Evolutionary conservation across 768 basidiomycete species (phyloP).

Genomic region (Pholiota microspora): DNA sequence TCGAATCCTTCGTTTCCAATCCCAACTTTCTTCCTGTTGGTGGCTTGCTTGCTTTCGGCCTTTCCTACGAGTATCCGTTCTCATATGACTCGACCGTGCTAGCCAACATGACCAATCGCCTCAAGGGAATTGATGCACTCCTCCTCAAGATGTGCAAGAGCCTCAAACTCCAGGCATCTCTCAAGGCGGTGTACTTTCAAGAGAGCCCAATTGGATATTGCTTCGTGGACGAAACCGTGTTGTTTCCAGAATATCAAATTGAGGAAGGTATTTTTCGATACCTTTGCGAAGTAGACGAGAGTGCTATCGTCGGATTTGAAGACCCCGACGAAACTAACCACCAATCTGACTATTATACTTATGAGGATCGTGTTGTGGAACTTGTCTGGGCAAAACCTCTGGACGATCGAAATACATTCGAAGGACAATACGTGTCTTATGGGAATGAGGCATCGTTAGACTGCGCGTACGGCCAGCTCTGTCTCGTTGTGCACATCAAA

Average conservation of each 20-base stretch:
- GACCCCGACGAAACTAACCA: too few relatives aligned
- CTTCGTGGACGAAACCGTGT: too few relatives aligned
- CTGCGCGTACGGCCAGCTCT: background rate
- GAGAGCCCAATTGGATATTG: background rate
- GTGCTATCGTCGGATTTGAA: too few relatives aligned
- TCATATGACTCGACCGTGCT: slow-evolving; percentile 7
- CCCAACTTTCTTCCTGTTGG: slow-evolving; percentile 27
- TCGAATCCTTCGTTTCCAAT: slow-evolving; percentile 21
- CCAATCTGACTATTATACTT: too few relatives aligned
- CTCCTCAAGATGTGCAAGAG: slow-evolving; percentile 18
- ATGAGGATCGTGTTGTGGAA: background rate
- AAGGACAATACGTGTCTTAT: background rate
- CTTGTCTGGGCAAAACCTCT: background rate
- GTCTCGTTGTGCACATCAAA: background rate
- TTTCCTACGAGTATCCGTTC: slow-evolving; percentile 33
- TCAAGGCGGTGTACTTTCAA: background rate
- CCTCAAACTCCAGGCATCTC: slow-evolving; percentile 3
- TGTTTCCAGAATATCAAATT: too few relatives aligned
- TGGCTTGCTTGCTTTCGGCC: slow-evolving; percentile 32
- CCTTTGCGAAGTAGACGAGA: too few relatives aligned
- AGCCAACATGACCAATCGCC: slow-evolving; percentile 12
- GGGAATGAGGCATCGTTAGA: background rate
- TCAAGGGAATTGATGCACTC: slow-evolving; percentile 31
- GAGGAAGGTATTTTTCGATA: too few relatives aligned
- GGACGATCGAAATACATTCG: background rate